Base-by-base conservation (phyloP, 768 basidiomycete genomes). In the Agrocybe chaxingu region DNA sequence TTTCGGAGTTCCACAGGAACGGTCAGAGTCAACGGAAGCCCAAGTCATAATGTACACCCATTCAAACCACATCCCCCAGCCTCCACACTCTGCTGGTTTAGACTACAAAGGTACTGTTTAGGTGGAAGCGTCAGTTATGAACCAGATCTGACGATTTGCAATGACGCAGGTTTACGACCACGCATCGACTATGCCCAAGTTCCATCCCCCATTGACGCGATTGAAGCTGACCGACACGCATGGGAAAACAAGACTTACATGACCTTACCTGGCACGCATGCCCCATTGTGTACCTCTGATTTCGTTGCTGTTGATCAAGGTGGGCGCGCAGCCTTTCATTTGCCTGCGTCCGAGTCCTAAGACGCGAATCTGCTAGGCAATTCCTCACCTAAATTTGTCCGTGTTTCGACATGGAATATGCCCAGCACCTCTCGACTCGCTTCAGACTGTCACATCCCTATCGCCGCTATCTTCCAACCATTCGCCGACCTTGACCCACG, bases 241-340 rank as follows among this genome's bases (percentile, higher is more conserved):
- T 92, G 89, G 84, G 84, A 89, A 60, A 72, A 79, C 16, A 79
- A 88, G 57, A 71, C 79, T 35, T 92, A 84, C 57, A 74, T 80
- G 71, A 79, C 77, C 33, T 67, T 77, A 30, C 76, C 78, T 0
- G 79, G 79, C 16, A 66, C 67, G 18, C 86, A 84, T 57, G 83
- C 83, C 0, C 97, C 96, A 0, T 72, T 92, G 11, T 84, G 87
- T n/a, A 92, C 89, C 5, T 87, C 92, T 0, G 90, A 96, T 58
- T 96, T 81, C 59, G 72, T 85, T 50, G 84, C 90, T n/a, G 78
- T 98, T 50, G 96, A 99, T 71, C 93, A 98, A 78, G 96, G 79
- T 74, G 30, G 19, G 63, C 50, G 44, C 40, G n/a, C 50, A 18
- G 3, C 19, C 19, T 36, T 43, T 30, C 8, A 35, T 30, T 16